Conservation (phyloP, 2,329 filamentous ascomycete genomes). For the Stromatinia cepivora region DNA sequence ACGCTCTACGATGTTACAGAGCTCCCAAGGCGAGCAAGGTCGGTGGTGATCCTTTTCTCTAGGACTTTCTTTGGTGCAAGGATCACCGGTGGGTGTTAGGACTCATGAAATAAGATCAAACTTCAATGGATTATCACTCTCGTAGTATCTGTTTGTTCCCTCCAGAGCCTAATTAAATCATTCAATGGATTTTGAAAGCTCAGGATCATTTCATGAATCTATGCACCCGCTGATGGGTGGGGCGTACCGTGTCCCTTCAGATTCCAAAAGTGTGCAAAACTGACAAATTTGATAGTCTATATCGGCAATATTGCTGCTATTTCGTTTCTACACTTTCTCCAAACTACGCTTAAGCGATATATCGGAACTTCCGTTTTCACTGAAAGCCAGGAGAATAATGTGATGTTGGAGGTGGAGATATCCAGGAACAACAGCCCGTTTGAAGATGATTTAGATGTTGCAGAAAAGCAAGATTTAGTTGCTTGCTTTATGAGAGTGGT, state of each 20-base stretch:
- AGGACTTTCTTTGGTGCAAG: background rate
- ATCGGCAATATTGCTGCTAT: conserved; percentile 27
- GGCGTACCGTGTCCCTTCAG: background rate
- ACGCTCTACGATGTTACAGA: conserved; percentile 3
- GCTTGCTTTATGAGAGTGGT: conserved; percentile 13
- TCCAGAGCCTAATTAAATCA: too few relatives aligned
- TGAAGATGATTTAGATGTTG: conserved; percentile 6
- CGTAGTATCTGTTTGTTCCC: too few relatives aligned
- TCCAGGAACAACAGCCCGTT: conserved; percentile 16
- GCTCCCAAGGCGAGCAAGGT: conserved; percentile 18
- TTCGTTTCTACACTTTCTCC: conserved; percentile 27
- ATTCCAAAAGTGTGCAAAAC: conserved; percentile 3
- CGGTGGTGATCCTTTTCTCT: background rate
- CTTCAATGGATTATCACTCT: too few relatives aligned
- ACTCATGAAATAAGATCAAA: too few relatives aligned
- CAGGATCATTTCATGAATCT: too few relatives aligned
- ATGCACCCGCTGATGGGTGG: too few relatives aligned
- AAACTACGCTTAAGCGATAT: conserved; percentile 24
- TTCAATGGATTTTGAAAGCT: too few relatives aligned
- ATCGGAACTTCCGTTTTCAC: conserved; percentile 27
- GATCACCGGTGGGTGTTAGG: background rate
- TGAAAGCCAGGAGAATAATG: conserved; percentile 17
- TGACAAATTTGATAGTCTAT: conserved; percentile 25
- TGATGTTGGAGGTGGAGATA: conserved; percentile 14
- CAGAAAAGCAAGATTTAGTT: conserved; percentile 7